Evolutionary conservation across 306 rosid species (phyloP).

Genomic region (Clitoria ternatea): DNA sequence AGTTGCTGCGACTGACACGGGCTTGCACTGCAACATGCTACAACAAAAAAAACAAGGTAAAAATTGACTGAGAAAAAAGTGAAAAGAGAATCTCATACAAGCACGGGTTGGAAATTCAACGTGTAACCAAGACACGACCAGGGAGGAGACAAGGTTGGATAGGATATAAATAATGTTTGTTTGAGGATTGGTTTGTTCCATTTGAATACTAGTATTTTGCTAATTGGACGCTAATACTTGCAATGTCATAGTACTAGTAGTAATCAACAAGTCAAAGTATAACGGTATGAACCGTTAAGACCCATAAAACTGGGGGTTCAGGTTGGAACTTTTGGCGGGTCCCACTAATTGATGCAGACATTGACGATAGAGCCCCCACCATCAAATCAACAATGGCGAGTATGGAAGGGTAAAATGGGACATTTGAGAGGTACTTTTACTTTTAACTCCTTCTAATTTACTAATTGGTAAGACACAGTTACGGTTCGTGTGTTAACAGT

Average conservation of each 20-base stretch:
- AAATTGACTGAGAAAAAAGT: background rate
- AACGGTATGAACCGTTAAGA: background rate
- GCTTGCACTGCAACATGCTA: background rate
- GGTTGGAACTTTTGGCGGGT: background rate
- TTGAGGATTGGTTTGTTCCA: too few species aligned
- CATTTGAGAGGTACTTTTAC: background rate
- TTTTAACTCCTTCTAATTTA: too few species aligned
- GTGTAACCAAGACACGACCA: constrained; percentile 3
- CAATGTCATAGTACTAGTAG: background rate
- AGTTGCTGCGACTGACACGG: constrained; percentile 10
- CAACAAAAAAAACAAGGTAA: background rate
- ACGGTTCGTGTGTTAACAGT: background rate
- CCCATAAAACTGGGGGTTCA: background rate
- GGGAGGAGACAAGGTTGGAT: background rate
- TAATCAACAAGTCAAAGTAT: background rate
- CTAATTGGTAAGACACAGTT: background rate
- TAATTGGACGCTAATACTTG: background rate
- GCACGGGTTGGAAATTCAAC: constrained; percentile 30
- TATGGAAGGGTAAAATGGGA: too few species aligned
- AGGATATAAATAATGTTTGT: background rate
- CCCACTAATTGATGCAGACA: background rate
- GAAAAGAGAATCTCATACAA: constrained; percentile 26
- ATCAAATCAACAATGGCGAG: too few species aligned
- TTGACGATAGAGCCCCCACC: background rate
- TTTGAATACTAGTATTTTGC: background rate